Evolutionary conservation across 176 grass and related monocot genomes (phyloP).

Genomic region (Dendrocalamus sinicus): DNA sequence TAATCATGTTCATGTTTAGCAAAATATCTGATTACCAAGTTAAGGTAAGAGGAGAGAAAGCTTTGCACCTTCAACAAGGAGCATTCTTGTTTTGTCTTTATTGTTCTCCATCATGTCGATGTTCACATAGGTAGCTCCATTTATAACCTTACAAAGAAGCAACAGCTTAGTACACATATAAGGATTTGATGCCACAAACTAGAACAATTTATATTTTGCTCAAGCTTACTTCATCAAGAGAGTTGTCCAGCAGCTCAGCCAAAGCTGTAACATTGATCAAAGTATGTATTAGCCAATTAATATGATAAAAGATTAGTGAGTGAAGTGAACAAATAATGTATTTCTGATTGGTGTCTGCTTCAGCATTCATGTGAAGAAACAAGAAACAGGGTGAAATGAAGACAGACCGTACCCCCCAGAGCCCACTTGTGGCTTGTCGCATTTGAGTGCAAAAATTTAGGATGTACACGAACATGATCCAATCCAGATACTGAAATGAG

Average conservation of each 20-base stretch:
- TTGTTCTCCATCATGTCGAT: conserved; percentile 80
- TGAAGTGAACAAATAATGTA: conserved; percentile 26
- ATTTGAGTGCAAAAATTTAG: conserved; percentile 97
- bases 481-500: conserved; percentile 66
- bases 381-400: conserved; percentile 28
- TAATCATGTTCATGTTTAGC: not conserved
- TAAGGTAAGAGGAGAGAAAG: conserved; percentile 29
- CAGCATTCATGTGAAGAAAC: conserved; percentile 22
- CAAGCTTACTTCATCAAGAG: conserved; percentile 82
- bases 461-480: conserved; percentile 95
- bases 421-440: conserved; percentile 99
- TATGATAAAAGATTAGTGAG: conserved; percentile 25
- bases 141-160: conserved; percentile 65
- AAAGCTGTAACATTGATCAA: conserved; percentile 68
- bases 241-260: conserved; percentile 97
- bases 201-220: conserved; percentile 31
- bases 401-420: conserved; percentile 71
- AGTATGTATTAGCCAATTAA: conserved; percentile 44
- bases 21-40: conserved; percentile 30
- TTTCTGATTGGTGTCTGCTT: conserved; percentile 18
- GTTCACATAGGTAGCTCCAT: conserved; percentile 96
- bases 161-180: conserved; percentile 23
- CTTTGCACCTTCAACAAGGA: conserved; percentile 83
- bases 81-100: conserved; percentile 83
- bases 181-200: conserved; percentile 20